Conservation (phyloP, 306 rosid genomes). For the Glycine latifolia region DNA sequence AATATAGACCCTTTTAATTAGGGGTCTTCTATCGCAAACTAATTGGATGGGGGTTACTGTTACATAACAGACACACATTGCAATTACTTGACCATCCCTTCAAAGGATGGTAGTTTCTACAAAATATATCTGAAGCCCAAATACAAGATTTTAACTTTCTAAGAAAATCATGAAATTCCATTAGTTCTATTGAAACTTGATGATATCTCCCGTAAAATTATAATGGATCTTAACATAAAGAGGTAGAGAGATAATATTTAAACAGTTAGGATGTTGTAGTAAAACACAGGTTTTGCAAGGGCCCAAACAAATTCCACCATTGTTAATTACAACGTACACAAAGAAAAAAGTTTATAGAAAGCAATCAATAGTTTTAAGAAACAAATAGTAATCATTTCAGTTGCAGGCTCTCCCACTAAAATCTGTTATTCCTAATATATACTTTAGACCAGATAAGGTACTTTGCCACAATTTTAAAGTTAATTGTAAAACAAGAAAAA, state of each 20-base stretch:
- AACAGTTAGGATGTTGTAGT: background rate
- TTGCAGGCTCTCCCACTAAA: background rate
- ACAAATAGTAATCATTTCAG: conserved; percentile 10
- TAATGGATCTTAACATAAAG: background rate
- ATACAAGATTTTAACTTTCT: background rate
- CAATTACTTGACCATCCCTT: background rate
- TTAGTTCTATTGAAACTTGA: background rate
- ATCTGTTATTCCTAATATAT: background rate
- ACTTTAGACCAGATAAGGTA: conserved; percentile 13
- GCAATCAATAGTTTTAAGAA: conserved; percentile 1
- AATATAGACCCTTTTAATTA: background rate
- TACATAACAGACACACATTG: background rate
- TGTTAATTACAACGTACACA: background rate
- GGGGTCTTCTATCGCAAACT: background rate
- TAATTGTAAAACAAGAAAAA: conserved; percentile 1
- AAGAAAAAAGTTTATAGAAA: background rate
- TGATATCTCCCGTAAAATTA: background rate
- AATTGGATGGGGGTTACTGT: background rate
- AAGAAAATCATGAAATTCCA: background rate
- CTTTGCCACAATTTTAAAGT: background rate
- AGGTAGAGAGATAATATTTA: background rate
- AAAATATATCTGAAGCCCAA: background rate
- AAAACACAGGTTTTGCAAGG: background rate
- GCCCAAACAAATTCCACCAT: background rate
- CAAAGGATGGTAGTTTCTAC: background rate